A percentile compares a stretch with the other conserved stretches of the same genome.
Evolutionary conservation across 2,329 filamentous ascomycete species (phyloP).

Genomic region (Colletotrichum kahawae): DNA sequence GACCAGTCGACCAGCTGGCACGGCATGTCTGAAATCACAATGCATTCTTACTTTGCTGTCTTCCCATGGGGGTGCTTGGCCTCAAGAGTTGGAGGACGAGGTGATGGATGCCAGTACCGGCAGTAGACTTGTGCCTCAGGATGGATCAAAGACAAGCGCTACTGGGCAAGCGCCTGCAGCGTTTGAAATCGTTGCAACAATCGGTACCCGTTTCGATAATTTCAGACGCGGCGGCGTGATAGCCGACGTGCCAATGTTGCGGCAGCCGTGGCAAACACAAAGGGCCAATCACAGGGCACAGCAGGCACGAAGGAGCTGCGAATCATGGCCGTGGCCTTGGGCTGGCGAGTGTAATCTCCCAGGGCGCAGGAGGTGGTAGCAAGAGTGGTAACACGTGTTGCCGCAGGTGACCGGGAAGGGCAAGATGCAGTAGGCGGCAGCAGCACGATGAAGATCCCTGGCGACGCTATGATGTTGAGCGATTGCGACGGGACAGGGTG

Average conservation of each 20-base stretch:
- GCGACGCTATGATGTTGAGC: neutral
- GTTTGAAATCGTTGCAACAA: neutral
- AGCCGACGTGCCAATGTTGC: neutral
- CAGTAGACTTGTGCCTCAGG: neutral
- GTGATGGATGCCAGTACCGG: neutral
- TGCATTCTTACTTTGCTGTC: neutral
- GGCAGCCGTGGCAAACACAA: neutral
- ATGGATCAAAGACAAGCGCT: neutral
- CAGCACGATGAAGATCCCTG: conserved; percentile 15
- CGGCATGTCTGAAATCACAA: neutral
- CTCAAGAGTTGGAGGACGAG: neutral
- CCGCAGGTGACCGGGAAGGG: conserved; percentile 13
- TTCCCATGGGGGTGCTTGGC: neutral
- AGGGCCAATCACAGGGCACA: neutral
- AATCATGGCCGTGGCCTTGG: neutral
- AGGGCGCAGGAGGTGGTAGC: neutral
- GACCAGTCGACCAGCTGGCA: neutral
- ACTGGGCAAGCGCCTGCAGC: conserved; percentile 25
- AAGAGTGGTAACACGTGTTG: conserved; percentile 22
- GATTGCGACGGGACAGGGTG: neutral
- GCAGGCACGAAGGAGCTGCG: neutral
- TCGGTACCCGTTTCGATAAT: conserved; percentile 27
- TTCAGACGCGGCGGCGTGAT: neutral
- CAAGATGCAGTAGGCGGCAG: conserved; percentile 9
- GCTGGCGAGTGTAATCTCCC: neutral